Conservation (phyloP, 306 rosid species). For the Citrullus amarus region DNA sequence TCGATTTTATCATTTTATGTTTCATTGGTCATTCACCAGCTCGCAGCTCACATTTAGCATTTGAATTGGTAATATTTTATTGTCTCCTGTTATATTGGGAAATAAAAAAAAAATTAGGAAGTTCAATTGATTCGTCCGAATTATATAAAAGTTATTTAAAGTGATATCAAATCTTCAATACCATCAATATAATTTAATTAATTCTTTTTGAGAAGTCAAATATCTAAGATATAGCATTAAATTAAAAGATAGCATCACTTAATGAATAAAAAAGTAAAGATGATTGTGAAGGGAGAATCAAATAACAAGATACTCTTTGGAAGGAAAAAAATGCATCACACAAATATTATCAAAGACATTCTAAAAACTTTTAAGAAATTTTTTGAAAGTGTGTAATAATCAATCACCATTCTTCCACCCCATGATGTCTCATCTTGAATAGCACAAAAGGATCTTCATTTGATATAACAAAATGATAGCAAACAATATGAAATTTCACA, state of each 20-base stretch:
- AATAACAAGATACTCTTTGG: not conserved
- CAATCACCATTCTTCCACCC: not conserved
- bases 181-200: not conserved
- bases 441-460: not conserved
- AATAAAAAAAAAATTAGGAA: not conserved
- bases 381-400: not conserved
- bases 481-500: no score
- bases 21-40: no score
- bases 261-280: not conserved
- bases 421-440: not conserved
- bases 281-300: slow-evolving; percentile 6
- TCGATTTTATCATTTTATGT: no score
- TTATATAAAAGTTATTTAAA: not conserved
- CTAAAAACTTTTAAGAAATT: not conserved
- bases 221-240: not conserved
- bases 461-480: not conserved
- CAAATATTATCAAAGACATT: not conserved
- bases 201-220: not conserved
- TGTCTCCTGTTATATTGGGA: not conserved
- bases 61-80: not conserved
- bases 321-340: not conserved
- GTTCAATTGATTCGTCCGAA: not conserved
- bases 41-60: no score
- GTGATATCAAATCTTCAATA: not conserved
- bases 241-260: not conserved